Conservation (phyloP, 768 basidiomycete genomes). For the Asterophora lycoperdoides region DNA sequence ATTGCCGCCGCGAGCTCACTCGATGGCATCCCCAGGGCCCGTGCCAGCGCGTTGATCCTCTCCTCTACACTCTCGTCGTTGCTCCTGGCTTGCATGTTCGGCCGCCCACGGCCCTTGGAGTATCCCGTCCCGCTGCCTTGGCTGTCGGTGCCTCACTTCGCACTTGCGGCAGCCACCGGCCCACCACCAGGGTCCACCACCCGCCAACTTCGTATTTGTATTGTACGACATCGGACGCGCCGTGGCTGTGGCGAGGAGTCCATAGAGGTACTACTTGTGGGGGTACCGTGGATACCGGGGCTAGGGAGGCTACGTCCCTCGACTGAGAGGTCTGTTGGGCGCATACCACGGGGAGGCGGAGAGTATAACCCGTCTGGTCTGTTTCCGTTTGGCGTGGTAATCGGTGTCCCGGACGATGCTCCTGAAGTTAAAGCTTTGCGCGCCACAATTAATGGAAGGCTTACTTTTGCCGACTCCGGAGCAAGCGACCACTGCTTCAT, state of each 20-base stretch:
- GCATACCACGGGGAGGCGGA: constrained; percentile 7
- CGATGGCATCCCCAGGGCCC: constrained; percentile 57
- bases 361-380: constrained; percentile 4
- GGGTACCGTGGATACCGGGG: no score
- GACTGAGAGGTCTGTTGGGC: constrained; percentile 5
- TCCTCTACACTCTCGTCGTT: constrained; percentile 41
- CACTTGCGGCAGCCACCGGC: constrained; percentile 29
- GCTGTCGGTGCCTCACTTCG: background rate
- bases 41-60: constrained; percentile 55
- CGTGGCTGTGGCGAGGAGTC: constrained; percentile 8
- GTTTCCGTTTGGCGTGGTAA: background rate
- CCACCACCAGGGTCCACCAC: constrained; percentile 55
- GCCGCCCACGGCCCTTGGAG: constrained; percentile 7
- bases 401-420: no score
- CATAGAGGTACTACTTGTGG: no score
- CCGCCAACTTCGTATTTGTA: constrained; percentile 52
- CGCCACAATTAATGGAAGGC: background rate
- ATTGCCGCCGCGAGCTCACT: constrained; percentile 61
- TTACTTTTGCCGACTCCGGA: background rate
- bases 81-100: constrained; percentile 1
- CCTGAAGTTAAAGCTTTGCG: background rate
- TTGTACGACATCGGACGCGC: constrained; percentile 28
- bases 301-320: background rate
- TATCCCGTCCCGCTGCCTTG: background rate
- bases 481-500: background rate